Base-by-base conservation (phyloP, 2,329 filamentous ascomycete genomes). In the Aureobasidium vineae region DNA sequence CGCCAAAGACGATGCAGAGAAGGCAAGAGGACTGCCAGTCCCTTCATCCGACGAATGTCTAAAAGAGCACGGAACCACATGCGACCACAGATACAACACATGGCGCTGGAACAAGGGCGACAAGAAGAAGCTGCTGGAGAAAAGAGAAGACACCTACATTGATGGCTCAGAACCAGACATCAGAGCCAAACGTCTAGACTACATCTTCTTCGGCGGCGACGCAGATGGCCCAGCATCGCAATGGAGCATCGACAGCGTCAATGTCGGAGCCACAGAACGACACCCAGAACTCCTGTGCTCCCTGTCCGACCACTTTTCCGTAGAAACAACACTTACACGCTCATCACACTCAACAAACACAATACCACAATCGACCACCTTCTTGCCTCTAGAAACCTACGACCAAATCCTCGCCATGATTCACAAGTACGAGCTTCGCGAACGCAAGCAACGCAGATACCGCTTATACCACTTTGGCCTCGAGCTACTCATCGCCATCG, bases 271-370 rank as follows among this genome's bases (percentile, higher is more conserved):
- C 87, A 88, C 86, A 23, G 85, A 89, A 74, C 88, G 91, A 11
- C 93, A 97, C 77, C 91, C 92, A 0, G 86, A 85, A 1, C 82
- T 97, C 1, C 84, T 87, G 69, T 97, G 92, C 79, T 96, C 92
- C 1, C 83, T 98, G 31, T 97, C 92, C 72, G 94, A 99, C 75
- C 95, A 98, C 76, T 98, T 97, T 76, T 92, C 91, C 26, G 90
- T 98, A 63, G 90, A 94, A 75, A 88, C 91, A 6, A 92, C 91
- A 0, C 82, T 98, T 11, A 78, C 23, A 31, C 64, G 53, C 33
- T 52, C 64, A 6, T 31, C 36, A 3, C 16, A 52, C 10, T 40
- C 63, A 31, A 21, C 33, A 43, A 52, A 63, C 36, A 21, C 60
- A 23, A 7, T 61, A 3, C 43, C 57, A 13, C 19, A 36, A 38